Base-by-base conservation (phyloP, 306 rosid genomes). In the Spatholobus suberectus region DNA sequence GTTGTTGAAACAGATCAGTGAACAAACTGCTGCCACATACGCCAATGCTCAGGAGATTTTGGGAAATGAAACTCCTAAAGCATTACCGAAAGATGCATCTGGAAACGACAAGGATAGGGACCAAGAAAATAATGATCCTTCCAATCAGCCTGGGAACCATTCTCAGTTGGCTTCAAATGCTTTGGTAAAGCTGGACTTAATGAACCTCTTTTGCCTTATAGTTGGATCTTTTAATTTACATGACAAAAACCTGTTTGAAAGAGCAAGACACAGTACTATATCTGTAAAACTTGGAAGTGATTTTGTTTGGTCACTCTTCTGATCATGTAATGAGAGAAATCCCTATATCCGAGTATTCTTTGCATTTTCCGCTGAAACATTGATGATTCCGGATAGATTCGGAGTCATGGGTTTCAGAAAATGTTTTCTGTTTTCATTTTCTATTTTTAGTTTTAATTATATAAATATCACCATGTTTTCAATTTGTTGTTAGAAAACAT, bases 11-110 rank as follows among this genome's bases (percentile, higher is more conserved):
- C 92, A 96, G 83, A 80, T 93, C 32, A 79, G 97, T 11, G 99
- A 92, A 84, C 97, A 96, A 70, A 92, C 84, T 77, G 96, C 96
- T 15, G 87, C 93, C 27, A 91, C 97, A 37, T 96, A 89, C 83
- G 99, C 95, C 37, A 88, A 82, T 78, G 97, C 97, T 26, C 91
- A 93, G 83, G 94, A 92, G 83, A 82, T 91, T 88, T 79, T 96
- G 87, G 92, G 83, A 83, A 85, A 89, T 80, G 97, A 87, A 82
- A 89, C 94, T 24, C 97, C 97, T 3, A 85, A 88, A 61, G 85
- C 86, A 1, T 55, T 88, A 29, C 26, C 58, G 13, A 76, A 83
- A 71, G 84, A 82, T 81, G 75, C 84, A 73, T 34, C 65, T 2
- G 70, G 34, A 49, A 85, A 81, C 5, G 80, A 58, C 35, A 86